Evolutionary conservation across 306 rosid species (phyloP), one percentile per base, ranked within the genome.

Genomic region (Cajanus cajan): DNA sequence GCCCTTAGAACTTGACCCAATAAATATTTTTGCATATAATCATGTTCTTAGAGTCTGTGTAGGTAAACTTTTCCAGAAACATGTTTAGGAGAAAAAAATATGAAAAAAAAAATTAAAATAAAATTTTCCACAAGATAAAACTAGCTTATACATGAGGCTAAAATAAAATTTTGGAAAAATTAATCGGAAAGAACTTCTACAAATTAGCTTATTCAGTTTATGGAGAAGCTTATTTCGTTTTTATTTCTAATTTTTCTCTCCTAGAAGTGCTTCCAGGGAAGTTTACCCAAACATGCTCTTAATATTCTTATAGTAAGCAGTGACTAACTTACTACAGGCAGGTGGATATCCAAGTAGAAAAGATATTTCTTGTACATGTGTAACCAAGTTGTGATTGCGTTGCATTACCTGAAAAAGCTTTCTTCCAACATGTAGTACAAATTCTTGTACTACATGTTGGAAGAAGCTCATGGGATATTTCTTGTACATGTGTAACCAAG

Each of bases 391-490:
- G 59, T 8, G n/a, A 72, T 41, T 79, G 8, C 18, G 40, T 76
- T 82, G 13, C 18, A 73, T 78, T 88, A 91, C 97, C 94, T 91
- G 93, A 33, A 90, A 85, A 44, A 89, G 90, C 90, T 86, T 87
- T 79, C 98, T 68, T 71, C 94, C 89, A 37, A 90, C 91, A 83
- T 70, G 87, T 8, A 93, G 69, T 58, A 90, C 94, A 68, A 85
- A 59, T 73, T 92, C 88, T 74, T 80, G 82, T 41, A n/a, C 82
- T 84, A 67, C 85, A 87, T 41, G 70, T 80, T 62, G 57, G n/a
- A n/a, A n/a, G n/a, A n/a, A 66, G 55, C 78, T 50, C 77, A 36
- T 4, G 24, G 86, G 61, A 61, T 62, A n/a, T 33, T n/a, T 78
- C 68, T 64, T 44, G 10, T 50, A 28, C 21, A 61, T 21, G 39